Evolutionary conservation across 371 early-diverging fungal genomes (phyloP), one percentile per base, ranked within the genome.

Genomic region (Choanephora cucurbitarum): DNA sequence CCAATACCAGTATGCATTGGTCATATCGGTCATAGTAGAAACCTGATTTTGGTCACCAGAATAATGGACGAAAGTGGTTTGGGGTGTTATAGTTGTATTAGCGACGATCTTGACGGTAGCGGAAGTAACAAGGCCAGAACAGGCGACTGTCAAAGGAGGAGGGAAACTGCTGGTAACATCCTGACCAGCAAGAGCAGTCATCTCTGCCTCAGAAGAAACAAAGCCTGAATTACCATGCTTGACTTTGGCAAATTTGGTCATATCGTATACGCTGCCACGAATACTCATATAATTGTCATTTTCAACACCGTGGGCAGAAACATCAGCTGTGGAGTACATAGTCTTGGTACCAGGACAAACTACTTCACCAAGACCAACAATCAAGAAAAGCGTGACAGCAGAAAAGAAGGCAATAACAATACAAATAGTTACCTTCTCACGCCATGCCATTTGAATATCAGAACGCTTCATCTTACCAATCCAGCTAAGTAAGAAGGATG

Each of bases 381-480:
- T 94, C 66, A 91, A 89, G 69, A 97, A 93, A 19, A 96, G 70
- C 23, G 90, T 81, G 33, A 84, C 50, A 14, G 76, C 76, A 57
- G 90, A 92, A 67, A 91, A 63, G 44, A 92, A 65, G 43, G 84
- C 69, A 62, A 97, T 94, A 32, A 96, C 56, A 53, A 91, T 70
- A 61, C 93, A 94, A 13, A 97, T 80, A 2, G 95, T 85, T 1
- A 96, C 83, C 70, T 97, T 95, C 69, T 96, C 97, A 48, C 95
- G 84, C 97, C 97, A 96, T 5, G 97, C 95, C 77, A 93, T 86
- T 50, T 87, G 87, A 45, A 91, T 83, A 67, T 96, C 95, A 19
- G 70, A 69, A n/a, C 83, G 85, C 57, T 82, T 79, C 84, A 92
- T 91, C 50, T 82, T 79, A 56, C 89, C 91, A 39, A 77, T 65